These are phyloP conservation scores for Leccinum angustisporum DNA, from an alignment of 1,284 basidiomycete species.

Conservation along the genomic window DNA sequence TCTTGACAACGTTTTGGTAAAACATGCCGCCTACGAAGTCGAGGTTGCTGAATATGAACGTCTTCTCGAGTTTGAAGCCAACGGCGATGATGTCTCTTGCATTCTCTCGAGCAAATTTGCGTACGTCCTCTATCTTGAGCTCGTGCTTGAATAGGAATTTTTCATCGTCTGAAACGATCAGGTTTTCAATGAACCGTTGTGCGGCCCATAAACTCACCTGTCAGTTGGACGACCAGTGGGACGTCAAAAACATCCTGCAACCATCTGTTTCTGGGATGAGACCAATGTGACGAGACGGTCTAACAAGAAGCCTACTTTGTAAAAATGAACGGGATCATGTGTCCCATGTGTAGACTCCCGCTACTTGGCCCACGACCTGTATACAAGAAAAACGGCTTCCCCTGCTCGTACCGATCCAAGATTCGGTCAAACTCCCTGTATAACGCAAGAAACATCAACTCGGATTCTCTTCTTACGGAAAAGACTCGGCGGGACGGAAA, in stretches of 20 bases:
- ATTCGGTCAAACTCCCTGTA: conserved; percentile 90
- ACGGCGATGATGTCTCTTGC: conserved; percentile 96
- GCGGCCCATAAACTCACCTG: conserved; percentile 50
- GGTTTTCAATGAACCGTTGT: not conserved
- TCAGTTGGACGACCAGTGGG: conserved; percentile 93
- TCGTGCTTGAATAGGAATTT: conserved; percentile 99
- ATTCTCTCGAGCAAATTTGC: conserved; percentile 83
- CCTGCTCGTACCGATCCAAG: conserved; percentile 93
- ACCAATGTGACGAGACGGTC: not conserved
- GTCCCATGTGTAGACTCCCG: conserved; percentile 97
- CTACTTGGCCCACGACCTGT: conserved; percentile 97
- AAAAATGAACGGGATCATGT: conserved; percentile 97
- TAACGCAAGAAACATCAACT: conserved; percentile 2
- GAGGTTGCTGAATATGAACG: conserved; percentile 96
- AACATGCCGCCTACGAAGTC: conserved; percentile 90
- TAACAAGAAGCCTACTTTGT: conserved; percentile 74
- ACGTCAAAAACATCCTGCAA: conserved; percentile 96
- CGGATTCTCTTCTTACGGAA: not conserved
- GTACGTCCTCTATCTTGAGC: conserved; percentile 88
- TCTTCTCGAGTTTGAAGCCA: conserved; percentile 90
- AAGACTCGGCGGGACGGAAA: conserved; percentile 26
- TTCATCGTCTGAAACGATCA: conserved; percentile 79
- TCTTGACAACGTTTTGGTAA: conserved; percentile 93
- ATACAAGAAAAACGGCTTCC: conserved; percentile 98
- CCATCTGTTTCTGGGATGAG: conserved; percentile 60